Evolutionary conservation across 257 asterid species (phyloP), one percentile per base, ranked within the genome.

Genomic region (Capsicum baccatum): DNA sequence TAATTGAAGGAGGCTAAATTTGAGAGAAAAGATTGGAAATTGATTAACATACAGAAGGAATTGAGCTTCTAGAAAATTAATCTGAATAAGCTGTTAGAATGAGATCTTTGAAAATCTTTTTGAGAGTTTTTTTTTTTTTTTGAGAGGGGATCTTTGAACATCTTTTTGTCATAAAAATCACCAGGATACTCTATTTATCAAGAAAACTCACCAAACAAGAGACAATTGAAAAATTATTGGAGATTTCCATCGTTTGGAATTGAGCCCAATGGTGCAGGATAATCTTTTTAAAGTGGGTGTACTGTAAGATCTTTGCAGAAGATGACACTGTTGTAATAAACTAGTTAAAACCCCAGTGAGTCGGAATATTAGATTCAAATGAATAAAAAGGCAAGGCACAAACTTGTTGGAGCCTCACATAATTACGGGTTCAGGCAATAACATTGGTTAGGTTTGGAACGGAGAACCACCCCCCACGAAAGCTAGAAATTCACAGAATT

Each of bases 281-380:
- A 73, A 73, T 73, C 80, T 52, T 73, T 48, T 11, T 73, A 19
- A 48, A 73, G 19, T 19, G 80, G 42, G 42, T 19, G 60, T 48
- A 73, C 80, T n/a, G 80, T 73, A 73, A 71, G 6, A 73, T 73
- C 60, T 73, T 74, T 74, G 60, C 80, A 74, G 80, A 42, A 21
- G 12, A 48, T 11, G 80, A 74, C n/a, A 3, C 44, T 19, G 39
- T 11, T 52, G 19, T 50, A 50, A 74, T 21, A 74, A 21, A 19
- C 80, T 48, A 74, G 17, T 13, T 44, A 74, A 12, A 74, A 74
- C 60, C 73, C 60, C 14, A 74, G 80, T 48, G 60, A 50, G 42
- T 73, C 60, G 8, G 60, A 74, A 48, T 50, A 48, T 74, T 74
- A 74, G 16, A 74, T 50, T 19, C 19, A 50, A 50, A 74, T 13